Conservation (phyloP, 1,284 basidiomycete species). For the Ceratobasidium sp. region DNA sequence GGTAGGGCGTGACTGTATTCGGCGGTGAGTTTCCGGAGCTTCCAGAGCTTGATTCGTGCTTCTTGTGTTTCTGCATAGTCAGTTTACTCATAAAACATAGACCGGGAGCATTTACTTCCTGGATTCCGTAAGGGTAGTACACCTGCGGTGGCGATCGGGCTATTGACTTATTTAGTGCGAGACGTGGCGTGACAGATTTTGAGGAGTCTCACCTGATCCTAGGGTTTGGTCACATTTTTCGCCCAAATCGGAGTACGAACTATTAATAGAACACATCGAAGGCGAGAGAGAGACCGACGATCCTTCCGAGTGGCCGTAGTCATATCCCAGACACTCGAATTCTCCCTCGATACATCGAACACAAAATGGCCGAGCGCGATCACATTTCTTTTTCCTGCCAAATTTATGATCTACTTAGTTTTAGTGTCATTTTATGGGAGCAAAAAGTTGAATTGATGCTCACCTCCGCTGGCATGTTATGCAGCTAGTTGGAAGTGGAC, state of each 20-base stretch:
- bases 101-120: not conserved
- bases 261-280: not conserved
- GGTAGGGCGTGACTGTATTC: no score
- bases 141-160: no score
- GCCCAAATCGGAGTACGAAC: no score
- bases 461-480: not conserved
- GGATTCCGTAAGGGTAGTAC: not conserved
- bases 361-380: not conserved
- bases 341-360: not conserved
- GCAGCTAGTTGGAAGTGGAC: not conserved
- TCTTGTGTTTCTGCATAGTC: not conserved
- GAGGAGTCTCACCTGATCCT: no score
- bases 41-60: not conserved
- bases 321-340: constrained; percentile 1
- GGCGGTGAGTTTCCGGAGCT: not conserved
- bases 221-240: no score
- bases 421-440: no score
- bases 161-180: no score
- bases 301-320: no score
- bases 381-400: constrained; percentile 15
- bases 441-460: not conserved
- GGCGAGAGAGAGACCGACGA: not conserved
- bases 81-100: not conserved
- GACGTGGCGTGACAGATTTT: no score
- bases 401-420: not conserved